These are phyloP conservation scores for Oryza glaberrima DNA, from an alignment of 176 grass and related monocot species.

Conservation along the genomic window DNA sequence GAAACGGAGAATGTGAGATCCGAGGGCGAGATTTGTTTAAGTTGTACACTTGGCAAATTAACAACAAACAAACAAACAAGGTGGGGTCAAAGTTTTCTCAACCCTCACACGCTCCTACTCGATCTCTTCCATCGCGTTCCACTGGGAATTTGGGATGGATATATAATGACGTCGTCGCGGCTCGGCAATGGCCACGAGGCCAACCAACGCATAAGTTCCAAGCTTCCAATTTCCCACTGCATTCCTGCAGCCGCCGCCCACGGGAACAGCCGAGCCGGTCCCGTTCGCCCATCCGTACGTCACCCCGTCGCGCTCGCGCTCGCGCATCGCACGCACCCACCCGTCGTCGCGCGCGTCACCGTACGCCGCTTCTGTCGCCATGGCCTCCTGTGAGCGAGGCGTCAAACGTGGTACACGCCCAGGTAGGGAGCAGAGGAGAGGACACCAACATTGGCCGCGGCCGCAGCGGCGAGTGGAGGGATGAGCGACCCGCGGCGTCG, in stretches of 20 bases:
- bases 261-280: background rate
- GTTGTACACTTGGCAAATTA: background rate
- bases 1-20: constrained; percentile 6
- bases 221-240: too few species aligned
- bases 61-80: background rate
- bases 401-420: background rate
- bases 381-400: background rate
- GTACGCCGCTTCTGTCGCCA: too few species aligned
- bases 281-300: too few species aligned
- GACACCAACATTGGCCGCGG: background rate
- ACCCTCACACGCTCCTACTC: background rate
- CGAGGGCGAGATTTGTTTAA: background rate
- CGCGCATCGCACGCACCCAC: too few species aligned
- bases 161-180: background rate
- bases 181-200: constrained; percentile 21
- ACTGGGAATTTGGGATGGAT: background rate
- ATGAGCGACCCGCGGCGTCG: constrained; percentile 27
- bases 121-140: background rate
- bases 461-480: constrained; percentile 43
- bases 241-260: background rate
- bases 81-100: background rate
- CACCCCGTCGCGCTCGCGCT: too few species aligned
- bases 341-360: too few species aligned
- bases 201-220: background rate
- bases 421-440: background rate